Percentiles rank a stretch among this genome's conserved stretches.
Conservation (phyloP, 257 asterid species). For the Scutellaria barbata region DNA sequence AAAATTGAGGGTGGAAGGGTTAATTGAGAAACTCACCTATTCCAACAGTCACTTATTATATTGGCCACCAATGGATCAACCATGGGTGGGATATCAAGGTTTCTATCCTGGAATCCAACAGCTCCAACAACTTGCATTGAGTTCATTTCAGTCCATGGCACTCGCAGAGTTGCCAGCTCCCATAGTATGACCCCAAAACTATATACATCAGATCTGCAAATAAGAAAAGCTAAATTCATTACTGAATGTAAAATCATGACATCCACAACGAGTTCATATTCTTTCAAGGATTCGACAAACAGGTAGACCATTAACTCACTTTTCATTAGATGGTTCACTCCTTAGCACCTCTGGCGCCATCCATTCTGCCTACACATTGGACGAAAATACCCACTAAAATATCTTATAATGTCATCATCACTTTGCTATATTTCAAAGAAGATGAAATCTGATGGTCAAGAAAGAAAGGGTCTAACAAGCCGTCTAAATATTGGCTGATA, state of each 20-base stretch:
- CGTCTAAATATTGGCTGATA: slow-evolving; percentile 18
- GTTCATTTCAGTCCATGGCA: slow-evolving; percentile 96
- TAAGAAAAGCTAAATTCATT: slow-evolving; percentile 15
- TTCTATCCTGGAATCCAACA: slow-evolving; percentile 93
- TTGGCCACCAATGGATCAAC: slow-evolving; percentile 81
- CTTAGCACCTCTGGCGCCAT: slow-evolving; percentile 98
- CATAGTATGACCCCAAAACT: slow-evolving; percentile 95
- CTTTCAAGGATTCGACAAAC: slow-evolving; percentile 12
- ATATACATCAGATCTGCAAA: slow-evolving; percentile 89
- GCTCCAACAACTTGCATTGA: slow-evolving; percentile 99
- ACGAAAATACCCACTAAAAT: slow-evolving; percentile 29
- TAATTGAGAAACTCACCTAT: slow-evolving; percentile 52
- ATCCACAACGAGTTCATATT: neutral
- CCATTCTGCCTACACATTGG: slow-evolving; percentile 90
- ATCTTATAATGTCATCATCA: slow-evolving; percentile 2
- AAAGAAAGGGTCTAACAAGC: neutral
- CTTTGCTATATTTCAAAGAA: slow-evolving; percentile 1
- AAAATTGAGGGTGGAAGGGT: neutral
- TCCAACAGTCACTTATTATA: slow-evolving; percentile 85
- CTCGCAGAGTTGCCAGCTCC: slow-evolving; percentile 91
- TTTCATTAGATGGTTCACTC: slow-evolving; percentile 93
- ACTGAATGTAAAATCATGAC: slow-evolving; percentile 19
- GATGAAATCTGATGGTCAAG: neutral
- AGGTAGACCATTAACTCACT: slow-evolving; percentile 59
- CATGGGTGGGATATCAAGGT: slow-evolving; percentile 70